These are phyloP conservation scores for Linanthus parryae DNA, from an alignment of 148 eudicot species.

Conservation along the genomic window DNA sequence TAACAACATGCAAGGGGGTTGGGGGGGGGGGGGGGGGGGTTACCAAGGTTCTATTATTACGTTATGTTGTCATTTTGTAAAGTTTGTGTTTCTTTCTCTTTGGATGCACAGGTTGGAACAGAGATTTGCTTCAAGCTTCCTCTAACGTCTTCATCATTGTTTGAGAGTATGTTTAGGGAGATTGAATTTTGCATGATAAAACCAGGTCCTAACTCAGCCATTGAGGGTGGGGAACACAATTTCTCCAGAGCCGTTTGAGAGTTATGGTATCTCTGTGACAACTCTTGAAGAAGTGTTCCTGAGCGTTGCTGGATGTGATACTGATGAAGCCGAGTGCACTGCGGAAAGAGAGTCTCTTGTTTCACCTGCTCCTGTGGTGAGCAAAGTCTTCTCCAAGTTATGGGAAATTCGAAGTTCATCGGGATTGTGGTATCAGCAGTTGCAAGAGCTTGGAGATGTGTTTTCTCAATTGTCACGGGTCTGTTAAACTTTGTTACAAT, in stretches of 20 bases:
- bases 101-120: slow-evolving; percentile 89
- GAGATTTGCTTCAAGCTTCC: slow-evolving; percentile 96
- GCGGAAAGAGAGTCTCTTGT: slow-evolving; percentile 22
- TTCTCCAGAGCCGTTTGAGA: slow-evolving; percentile 63
- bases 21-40: too few relatives aligned
- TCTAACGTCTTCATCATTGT: slow-evolving; percentile 73
- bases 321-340: slow-evolving; percentile 45
- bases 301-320: slow-evolving; percentile 87
- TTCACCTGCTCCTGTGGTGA: slow-evolving; percentile 27
- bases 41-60: too few relatives aligned
- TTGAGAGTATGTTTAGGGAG: slow-evolving; percentile 90
- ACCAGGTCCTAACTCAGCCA: slow-evolving; percentile 30
- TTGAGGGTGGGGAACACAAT: slow-evolving; percentile 24
- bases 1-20: too few relatives aligned
- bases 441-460: slow-evolving; percentile 41
- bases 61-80: too few relatives aligned
- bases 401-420: slow-evolving; percentile 35
- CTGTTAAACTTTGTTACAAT: slow-evolving; percentile 44
- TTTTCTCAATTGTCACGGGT: slow-evolving; percentile 39
- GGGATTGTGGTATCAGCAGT: slow-evolving; percentile 34
- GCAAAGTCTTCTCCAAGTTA: slow-evolving; percentile 26
- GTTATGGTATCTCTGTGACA: slow-evolving; percentile 95
- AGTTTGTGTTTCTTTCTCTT: too few relatives aligned
- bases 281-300: slow-evolving; percentile 97
- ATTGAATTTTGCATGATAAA: slow-evolving; percentile 75